Evolutionary conservation across 257 asterid species (phyloP), one percentile per base, ranked within the genome.

Genomic region (Solanum chiquidenum): DNA sequence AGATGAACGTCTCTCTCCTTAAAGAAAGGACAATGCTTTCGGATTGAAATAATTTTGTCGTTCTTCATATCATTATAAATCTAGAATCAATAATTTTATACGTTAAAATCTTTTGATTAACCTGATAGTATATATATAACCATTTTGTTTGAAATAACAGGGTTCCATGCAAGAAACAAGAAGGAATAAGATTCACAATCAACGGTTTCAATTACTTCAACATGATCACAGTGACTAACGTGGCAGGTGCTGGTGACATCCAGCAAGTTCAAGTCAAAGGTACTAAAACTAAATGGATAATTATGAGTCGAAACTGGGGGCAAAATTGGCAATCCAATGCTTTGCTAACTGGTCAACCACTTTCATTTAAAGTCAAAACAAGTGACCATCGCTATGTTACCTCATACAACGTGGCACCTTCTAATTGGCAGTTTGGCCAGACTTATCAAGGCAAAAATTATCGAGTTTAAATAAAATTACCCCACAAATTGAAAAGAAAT

Each of bases 271-370:
- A 94, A 93, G 90, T 94, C 6, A 95, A 95, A 86, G 98, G 98
- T 1, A 86, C 98, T 7, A 88, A 55, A 5, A 94, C 95, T 1
- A 90, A 89, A 1, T 94, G 98, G 98, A 93, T 95, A 87, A 16
- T 91, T 11, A 85, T 95, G 95, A 92, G 95, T 85, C 92, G 95
- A 9, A 95, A 95, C 5, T 95, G 98, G 98, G 98, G 98, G 0
- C 98, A 95, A 87, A 95, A 95, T 25, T 95, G 98, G 98, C 94
- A 95, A 87, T 88, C 95, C 5, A 90, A 91, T 72, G 25, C 91
- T 2, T 85, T 88, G 6, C 27, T 95, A 42, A 91, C 46, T 0
- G 96, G 98, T 0, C 96, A 95, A 44, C 84, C 98, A 0, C 91
- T 95, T 23, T 94, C 98, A 8, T 95, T 95, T 60, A 90, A 94